Base-by-base conservation (phyloP, 2,329 filamentous ascomycete species). In the Botryotinia calthae region DNA sequence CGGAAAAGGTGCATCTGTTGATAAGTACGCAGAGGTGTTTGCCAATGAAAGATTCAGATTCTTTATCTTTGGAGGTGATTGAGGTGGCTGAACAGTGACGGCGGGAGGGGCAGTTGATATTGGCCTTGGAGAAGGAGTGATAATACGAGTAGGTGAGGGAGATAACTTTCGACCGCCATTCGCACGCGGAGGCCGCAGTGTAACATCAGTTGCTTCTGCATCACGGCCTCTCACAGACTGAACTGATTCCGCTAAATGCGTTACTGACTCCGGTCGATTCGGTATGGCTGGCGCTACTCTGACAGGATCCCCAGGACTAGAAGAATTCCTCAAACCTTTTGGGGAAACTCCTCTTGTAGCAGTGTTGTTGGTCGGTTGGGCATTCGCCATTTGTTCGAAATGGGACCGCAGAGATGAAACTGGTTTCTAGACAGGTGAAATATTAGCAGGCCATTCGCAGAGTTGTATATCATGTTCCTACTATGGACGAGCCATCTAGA, bases 391-490 rank as follows among this genome's bases (percentile, higher is more conserved):
- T 80, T 91, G 93, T 84, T 96, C 93, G 81, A 95, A 96, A 78
- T 92, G 90, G 75, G 92, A 93, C 75, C 91, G 88, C 74, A 96
- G 85, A 69, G 93, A 95, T 69, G 93, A 96, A 68, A 96, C 93
- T 40, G 93, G 92, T 84, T 90, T 93, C 91, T 94, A 51, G 5
- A 42, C n/a, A 40, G 40, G 6, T 69, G 20, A n/a, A 54, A 75
- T 66, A 76, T 74, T 72, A 72, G 67, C 67, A 73, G n/a, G 59
- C 14, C 34, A 44, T 59, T 54, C 59, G 58, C 56, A 51, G 70
- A 16, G 22, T 28, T 31, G 20, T 22, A 59, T 20, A 34, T 56
- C 9, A n/a, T 46, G 22, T 72, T 82, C 89, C 82, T 82, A 93
- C 91, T 78, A 95, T 90, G 76, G 93, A 94, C 73, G 91, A 91